Base-by-base conservation (phyloP, 2,329 filamentous ascomycete genomes). In the Epicoccum nigrum region DNA sequence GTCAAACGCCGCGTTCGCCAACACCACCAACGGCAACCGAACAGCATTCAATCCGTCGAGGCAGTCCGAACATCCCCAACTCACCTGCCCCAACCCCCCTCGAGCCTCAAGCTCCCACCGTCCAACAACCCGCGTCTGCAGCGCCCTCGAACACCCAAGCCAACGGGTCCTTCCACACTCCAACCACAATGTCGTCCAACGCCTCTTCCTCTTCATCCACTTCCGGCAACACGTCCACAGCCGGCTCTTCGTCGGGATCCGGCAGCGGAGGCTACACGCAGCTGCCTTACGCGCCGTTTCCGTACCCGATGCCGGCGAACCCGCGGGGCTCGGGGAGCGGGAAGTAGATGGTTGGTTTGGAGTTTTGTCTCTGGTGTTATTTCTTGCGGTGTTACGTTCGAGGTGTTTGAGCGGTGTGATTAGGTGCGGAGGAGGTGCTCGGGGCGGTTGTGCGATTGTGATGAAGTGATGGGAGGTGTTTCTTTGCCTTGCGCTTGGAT, bases 271-370 rank as follows among this genome's bases (percentile, higher is more conserved):
- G 65, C 13, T 66, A 66, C 11, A 47, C 55, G 28, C 64, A 71
- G 42, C 67, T 73, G 5, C 70, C 69, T 0, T 73, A 73, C 45
- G 69, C 70, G 6, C 70, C 70, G 1, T 73, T 73, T 41, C 70
- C 70, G 12, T 73, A 71, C 52, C 69, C 67, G 1, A 69, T 70
- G 64, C 69, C 70, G 2, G 62, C 61, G 11, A 67, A 64, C 37
- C 55, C 59, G 2, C 54, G 65, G 7, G 64, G 67, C 12, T 59
- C 56, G 25, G 56, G 60, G 7, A 54, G 56, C 19, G 53, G 62
- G 32, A 66, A 66, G 51, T 66, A 59, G 4, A 25, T 9, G 23
- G 4, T 5, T 30, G 28, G 1, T 5, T n/a, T 5, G 1, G 7
- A 30, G 1, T 30, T 12, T 13, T 30, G 7, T 30, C 28, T 30